Percentiles rank a stretch among this genome's conserved stretches.
phyloP scores from a whole-genome alignment of 306 rosid species.

The Prunus campanulata region DNA sequence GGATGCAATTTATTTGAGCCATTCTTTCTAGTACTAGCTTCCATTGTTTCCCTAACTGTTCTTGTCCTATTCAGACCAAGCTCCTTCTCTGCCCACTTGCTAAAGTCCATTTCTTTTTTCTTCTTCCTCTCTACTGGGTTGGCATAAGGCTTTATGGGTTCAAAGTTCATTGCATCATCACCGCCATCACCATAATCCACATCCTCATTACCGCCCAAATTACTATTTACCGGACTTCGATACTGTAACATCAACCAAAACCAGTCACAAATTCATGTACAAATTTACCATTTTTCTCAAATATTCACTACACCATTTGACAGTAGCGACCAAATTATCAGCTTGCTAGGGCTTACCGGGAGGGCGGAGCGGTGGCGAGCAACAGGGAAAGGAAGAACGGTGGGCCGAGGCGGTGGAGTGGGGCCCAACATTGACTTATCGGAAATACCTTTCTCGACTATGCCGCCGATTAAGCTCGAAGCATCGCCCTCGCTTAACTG shows the following conservation, averaged over 20 bases:
- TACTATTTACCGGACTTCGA: conserved; percentile 59
- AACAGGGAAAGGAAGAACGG: conserved; percentile 76
- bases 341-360: conserved; percentile 46
- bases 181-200: conserved; percentile 28
- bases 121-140: conserved; percentile 63
- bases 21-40: conserved; percentile 1
- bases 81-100: conserved; percentile 56
- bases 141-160: conserved; percentile 48
- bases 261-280: conserved; percentile 10
- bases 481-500: conserved; percentile 35
- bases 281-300: neutral
- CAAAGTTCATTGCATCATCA: conserved; percentile 38
- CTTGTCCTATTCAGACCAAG: neutral
- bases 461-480: conserved; percentile 56
- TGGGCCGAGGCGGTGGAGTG: conserved; percentile 54
- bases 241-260: conserved; percentile 48
- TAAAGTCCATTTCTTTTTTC: conserved; percentile 60
- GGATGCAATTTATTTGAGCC: conserved; percentile 23
- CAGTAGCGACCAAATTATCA: neutral
- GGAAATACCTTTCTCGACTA: conserved; percentile 78
- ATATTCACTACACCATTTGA: neutral
- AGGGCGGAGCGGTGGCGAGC: conserved; percentile 96
- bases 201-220: conserved; percentile 22
- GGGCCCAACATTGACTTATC: conserved; percentile 24
- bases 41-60: conserved; percentile 19